Evolutionary conservation across 805 yeast genomes (phyloP).

Genomic region (Brettanomyces sp.): DNA sequence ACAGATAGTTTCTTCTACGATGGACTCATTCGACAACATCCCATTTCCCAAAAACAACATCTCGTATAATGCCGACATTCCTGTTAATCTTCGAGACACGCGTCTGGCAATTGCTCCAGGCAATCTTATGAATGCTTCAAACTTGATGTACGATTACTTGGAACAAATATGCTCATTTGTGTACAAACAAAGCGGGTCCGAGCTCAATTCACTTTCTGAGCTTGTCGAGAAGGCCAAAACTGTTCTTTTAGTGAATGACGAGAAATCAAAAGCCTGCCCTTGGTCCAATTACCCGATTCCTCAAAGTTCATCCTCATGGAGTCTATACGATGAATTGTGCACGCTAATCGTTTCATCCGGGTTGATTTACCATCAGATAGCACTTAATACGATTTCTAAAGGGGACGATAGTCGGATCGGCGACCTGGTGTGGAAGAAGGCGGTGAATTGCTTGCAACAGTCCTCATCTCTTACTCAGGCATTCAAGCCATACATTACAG

Average conservation of each 20-base stretch:
- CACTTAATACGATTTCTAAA: slow-evolving; percentile 2
- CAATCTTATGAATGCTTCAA: slow-evolving; percentile 17
- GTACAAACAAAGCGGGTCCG: not conserved
- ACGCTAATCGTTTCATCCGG: slow-evolving; percentile 11
- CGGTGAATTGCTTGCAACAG: slow-evolving; percentile 13
- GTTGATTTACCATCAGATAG: slow-evolving; percentile 9
- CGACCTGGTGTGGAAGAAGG: slow-evolving; percentile 14
- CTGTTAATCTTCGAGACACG: slow-evolving; percentile 8
- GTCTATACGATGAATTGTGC: slow-evolving; percentile 17
- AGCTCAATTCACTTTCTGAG: slow-evolving; percentile 1
- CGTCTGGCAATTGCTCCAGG: slow-evolving; percentile 9
- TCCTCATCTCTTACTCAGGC: slow-evolving; percentile 13
- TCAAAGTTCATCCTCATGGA: slow-evolving; percentile 8
- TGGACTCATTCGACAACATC: not conserved
- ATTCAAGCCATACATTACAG: slow-evolving; percentile 6
- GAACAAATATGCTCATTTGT: slow-evolving; percentile 13
- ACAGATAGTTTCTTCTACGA: no score
- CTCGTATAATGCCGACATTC: slow-evolving; percentile 1
- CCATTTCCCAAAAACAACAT: not conserved
- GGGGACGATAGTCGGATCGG: not conserved
- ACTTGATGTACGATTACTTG: slow-evolving; percentile 15
- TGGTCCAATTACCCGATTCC: slow-evolving; percentile 11
- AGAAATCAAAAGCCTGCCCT: slow-evolving; percentile 4
- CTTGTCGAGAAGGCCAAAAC: slow-evolving; percentile 8
- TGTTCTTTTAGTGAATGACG: slow-evolving; percentile 3